Percentiles rank a stretch among this genome's conserved stretches.
Evolutionary conservation across 2,329 filamentous ascomycete species (phyloP).

Genomic region (Penicillium sp.): DNA sequence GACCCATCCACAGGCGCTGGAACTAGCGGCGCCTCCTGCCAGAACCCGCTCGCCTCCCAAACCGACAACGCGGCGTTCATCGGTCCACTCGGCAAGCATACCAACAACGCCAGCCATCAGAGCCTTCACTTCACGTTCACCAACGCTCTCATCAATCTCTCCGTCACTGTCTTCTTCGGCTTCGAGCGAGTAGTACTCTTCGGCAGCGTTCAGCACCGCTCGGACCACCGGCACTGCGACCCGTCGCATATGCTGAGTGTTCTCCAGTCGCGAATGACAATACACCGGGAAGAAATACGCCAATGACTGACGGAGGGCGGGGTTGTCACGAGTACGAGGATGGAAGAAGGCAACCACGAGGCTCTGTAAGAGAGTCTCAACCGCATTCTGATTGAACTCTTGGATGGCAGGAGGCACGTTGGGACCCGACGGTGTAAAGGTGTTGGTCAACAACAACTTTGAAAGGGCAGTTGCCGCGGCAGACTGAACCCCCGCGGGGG

Average conservation of each 20-base stretch:
- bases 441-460: conserved; percentile 76
- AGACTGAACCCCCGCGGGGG: conserved; percentile 68
- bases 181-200: conserved; percentile 64
- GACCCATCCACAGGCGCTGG: conserved; percentile 61
- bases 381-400: conserved; percentile 50
- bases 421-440: conserved; percentile 49
- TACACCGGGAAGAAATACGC: conserved; percentile 95
- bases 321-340: conserved; percentile 71
- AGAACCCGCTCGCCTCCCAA: conserved; percentile 47
- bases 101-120: conserved; percentile 73
- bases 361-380: conserved; percentile 71
- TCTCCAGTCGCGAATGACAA: conserved; percentile 75
- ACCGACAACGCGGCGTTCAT: conserved; percentile 70
- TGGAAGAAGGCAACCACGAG: conserved; percentile 86
- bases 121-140: conserved; percentile 48
- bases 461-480: conserved; percentile 74
- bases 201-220: conserved; percentile 54
- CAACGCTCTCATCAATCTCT: conserved; percentile 71
- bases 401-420: conserved; percentile 50
- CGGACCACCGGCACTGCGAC: conserved; percentile 71
- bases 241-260: conserved; percentile 72
- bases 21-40: conserved; percentile 49
- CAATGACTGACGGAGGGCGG: conserved; percentile 75
- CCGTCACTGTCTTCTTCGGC: conserved; percentile 68
- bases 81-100: conserved; percentile 84